Evolutionary conservation across 2,329 filamentous ascomycete genomes (phyloP), one percentile per base, ranked within the genome.

Genomic region (Botryotinia calthae): DNA sequence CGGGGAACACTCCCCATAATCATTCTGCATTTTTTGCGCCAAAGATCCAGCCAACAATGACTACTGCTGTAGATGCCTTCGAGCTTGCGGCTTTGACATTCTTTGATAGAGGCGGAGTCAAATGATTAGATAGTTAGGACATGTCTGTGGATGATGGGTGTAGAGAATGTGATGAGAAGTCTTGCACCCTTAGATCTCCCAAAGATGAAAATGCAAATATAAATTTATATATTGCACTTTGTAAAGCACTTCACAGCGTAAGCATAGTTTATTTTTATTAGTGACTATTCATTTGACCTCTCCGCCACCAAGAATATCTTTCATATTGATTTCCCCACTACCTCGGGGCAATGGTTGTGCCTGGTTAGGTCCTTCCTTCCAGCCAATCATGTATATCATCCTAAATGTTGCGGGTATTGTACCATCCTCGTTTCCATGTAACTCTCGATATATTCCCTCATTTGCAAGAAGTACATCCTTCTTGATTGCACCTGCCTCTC

Each of bases 321-420:
- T 97, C 75, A 99, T 86, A 82, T 93, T 97, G 59, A 97, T 84
- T 80, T 97, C 87, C 16, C 93, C 96, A 76, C 91, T 97, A 0
- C 96, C 96, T 77, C 96, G 88, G 76, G 91, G 84, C 73, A 98
- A 83, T 8, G 96, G 95, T 82, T 95, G 86, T 2, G 91, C 86
- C 83, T 98, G 95, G 70, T 90, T 88, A 44, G 88, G 87, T 2
- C 93, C 91, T 77, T 95, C 93, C 81, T 95, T 97, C 96, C 96
- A 99, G 0, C 96, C 96, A 82, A 99, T 99, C 95, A 98, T 98
- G 82, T 96, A 97, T 75, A 99, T 98, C 78, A 97, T 87, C 77
- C 96, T 88, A 81, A 98, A 99, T 0, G 96, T 99, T 1, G 96
- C 96, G 0, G 96, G 96, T 75, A 96, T 86, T 1, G 85, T 88